Evolutionary conservation across 768 basidiomycete species (phyloP).

Genomic region (Kwoniella sp.): DNA sequence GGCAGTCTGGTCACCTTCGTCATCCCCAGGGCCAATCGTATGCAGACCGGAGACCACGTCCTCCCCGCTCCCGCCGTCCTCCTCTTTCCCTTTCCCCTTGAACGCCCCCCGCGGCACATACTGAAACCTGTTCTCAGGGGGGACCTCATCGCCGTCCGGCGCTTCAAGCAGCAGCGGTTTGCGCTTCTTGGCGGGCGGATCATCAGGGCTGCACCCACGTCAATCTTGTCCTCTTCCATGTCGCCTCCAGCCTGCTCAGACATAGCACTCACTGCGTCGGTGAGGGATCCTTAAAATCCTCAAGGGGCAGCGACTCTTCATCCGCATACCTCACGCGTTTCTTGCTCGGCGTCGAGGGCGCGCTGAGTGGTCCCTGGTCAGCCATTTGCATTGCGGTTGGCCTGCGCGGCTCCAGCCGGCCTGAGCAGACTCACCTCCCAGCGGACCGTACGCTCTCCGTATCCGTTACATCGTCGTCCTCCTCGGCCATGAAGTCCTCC

Average conservation of each 20-base stretch:
- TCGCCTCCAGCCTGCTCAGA: background rate
- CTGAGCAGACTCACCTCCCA: conserved; percentile 15
- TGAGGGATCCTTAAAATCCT: conserved; percentile 37
- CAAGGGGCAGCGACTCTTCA: conserved; percentile 41
- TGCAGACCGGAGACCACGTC: no score
- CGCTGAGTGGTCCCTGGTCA: no score
- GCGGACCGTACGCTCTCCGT: conserved; percentile 13
- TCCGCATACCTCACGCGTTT: conserved; percentile 45
- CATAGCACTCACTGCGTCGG: conserved; percentile 8
- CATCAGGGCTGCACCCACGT: background rate
- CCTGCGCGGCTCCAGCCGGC: no score
- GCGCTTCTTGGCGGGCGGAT: conserved; percentile 21
- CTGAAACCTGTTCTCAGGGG: conserved; percentile 21
- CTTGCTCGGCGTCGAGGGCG: conserved; percentile 34
- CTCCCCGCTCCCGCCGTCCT: conserved; percentile 21
- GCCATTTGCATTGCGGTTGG: no score
- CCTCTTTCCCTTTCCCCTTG: conserved; percentile 57
- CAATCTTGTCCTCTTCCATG: background rate
- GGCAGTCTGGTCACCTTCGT: background rate
- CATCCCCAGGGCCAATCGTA: background rate
- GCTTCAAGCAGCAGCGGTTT: conserved; percentile 30
- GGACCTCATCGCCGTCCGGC: conserved; percentile 14
- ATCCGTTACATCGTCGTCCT: conserved; percentile 18
- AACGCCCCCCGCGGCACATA: background rate
- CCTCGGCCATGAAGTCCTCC: conserved; percentile 69